Evolutionary conservation across 2,329 filamentous ascomycete genomes (phyloP), one percentile per base, ranked within the genome.

Genomic region (Alternaria sp.): DNA sequence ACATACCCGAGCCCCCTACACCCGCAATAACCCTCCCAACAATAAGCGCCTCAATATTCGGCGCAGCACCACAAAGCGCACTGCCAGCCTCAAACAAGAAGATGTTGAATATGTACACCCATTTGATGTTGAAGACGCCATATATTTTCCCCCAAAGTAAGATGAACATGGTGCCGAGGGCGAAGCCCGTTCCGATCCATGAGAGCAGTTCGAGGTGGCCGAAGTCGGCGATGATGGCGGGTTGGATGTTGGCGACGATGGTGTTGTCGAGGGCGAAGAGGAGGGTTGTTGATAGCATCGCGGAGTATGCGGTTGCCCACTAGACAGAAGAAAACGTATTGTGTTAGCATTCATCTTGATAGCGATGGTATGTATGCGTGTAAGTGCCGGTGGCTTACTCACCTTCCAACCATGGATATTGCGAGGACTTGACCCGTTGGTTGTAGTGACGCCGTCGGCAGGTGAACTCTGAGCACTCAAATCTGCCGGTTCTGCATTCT

Each of bases 11-110:
- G 0, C 83, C 84, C 2, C 84, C 83, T 25, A 81, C 68, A 14
- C 84, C 85, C 37, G 80, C 79, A 33, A 84, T 74, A 8, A 79
- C 82, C 10, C 84, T 75, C 3, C 84, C 84, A 12, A 85, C 71
- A 44, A 80, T 78, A 18, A 78, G 46, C 3, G 70, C 65, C 25
- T 71, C 62, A 53, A 80, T 79, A 20, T 62, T 71, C 1, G 75
- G 73, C 5, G 77, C 75, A 21, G 61, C 74, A 23, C 75, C 78
- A 60, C 79, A 81, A 10, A 81, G 54, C 6, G 77, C 72, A 33
- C 68, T 74, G 5, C 75, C 79, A n/a, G 65, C 15, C 83, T 73
- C 50, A 33, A 73, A 74, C 25, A 64, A 62, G 8, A 66, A 11
- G 20, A 63, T 55, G 10, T 61, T 66, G 26, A 63, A 67, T 14